Evolutionary conservation across 176 grass and related monocot species (phyloP), one percentile per base, ranked within the genome.

Genomic region (Carex pumila): DNA sequence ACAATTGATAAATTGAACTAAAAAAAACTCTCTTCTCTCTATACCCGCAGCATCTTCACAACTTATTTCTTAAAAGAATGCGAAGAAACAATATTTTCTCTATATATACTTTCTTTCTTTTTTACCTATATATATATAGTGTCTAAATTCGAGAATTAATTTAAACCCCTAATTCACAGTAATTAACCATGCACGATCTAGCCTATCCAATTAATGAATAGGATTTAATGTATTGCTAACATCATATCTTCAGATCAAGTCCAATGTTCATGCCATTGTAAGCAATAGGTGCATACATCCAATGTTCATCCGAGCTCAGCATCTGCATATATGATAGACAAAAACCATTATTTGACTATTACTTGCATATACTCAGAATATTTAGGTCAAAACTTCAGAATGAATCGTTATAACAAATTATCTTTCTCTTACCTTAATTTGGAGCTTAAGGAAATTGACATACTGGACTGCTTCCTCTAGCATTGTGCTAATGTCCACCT

Each of bases 401-500:
- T 70, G 9, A 50, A 50, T 2, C 47, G 47, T 50, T 50, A 50
- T 50, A 50, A 59, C 12, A 34, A 15, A 58, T 37, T 10, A 5
- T 71, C 0, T 71, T 52, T 45, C 50, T 29, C 64, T 87, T 77
- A 89, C 94, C 85, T 97, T 97, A 59, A 97, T 97, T 83, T 97
- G 92, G 54, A 90, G 82, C 85, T 92, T 92, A 83, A 97, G 88
- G 41, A 94, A 92, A 81, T 97, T 97, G 49, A 97, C 94, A 83
- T 92, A 94, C 11, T 92, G 56, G 22, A 92, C 87, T 31, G 94
- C 92, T 88, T 94, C 94, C 85, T 97, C 94, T 65, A 97, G 90
- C 94, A 97, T 94, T 71, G 92, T 97, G 85, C 94, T 97, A 75
- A 97, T 90, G 76, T 97, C 92, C 47, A 97, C 94, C 92, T 97